phyloP scores from a whole-genome alignment of 2,329 filamentous ascomycete genomes.

The Passalora sequoiae region DNA sequence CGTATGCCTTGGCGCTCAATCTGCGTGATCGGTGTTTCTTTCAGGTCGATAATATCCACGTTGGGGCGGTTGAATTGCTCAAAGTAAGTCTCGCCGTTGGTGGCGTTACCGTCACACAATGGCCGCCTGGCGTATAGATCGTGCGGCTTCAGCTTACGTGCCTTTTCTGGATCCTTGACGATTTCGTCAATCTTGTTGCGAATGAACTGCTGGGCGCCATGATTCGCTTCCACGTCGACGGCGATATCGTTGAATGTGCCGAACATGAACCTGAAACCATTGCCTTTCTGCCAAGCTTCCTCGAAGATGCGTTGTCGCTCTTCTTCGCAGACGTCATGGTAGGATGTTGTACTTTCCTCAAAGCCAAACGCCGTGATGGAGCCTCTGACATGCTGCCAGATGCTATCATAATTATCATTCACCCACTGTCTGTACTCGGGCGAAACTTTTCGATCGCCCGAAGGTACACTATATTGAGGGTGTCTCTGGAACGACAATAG shows the following conservation, averaged over 20 bases:
- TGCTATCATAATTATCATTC: slow-evolving; percentile 35
- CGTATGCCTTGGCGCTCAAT: slow-evolving; percentile 51
- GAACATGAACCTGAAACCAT: slow-evolving; percentile 54
- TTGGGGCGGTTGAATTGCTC: slow-evolving; percentile 42
- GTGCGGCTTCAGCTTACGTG: slow-evolving; percentile 50
- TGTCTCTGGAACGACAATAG: slow-evolving; percentile 35
- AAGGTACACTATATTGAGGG: slow-evolving; percentile 37
- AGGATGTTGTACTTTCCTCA: slow-evolving; percentile 25
- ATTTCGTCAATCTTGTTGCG: slow-evolving; percentile 47
- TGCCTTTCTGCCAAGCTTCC: slow-evolving; percentile 44
- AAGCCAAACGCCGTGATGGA: slow-evolving; percentile 34
- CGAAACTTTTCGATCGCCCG: slow-evolving; percentile 27
- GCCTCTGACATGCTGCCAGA: slow-evolving; percentile 29
- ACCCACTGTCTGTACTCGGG: slow-evolving; percentile 29
- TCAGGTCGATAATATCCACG: slow-evolving; percentile 41
- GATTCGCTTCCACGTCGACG: slow-evolving; percentile 45
- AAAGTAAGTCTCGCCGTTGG: slow-evolving; percentile 45
- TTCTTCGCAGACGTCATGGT: slow-evolving; percentile 21
- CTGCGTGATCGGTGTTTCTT: slow-evolving; percentile 39
- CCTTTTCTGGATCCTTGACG: slow-evolving; percentile 46
- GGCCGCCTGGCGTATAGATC: slow-evolving; percentile 45
- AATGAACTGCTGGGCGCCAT: slow-evolving; percentile 54
- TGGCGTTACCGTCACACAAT: slow-evolving; percentile 30
- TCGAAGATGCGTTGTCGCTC: slow-evolving; percentile 48
- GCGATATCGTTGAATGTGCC: slow-evolving; percentile 52